Base-by-base conservation (phyloP, 495 filamentous ascomycete genomes). In the Astrothelium macrocarpum region DNA sequence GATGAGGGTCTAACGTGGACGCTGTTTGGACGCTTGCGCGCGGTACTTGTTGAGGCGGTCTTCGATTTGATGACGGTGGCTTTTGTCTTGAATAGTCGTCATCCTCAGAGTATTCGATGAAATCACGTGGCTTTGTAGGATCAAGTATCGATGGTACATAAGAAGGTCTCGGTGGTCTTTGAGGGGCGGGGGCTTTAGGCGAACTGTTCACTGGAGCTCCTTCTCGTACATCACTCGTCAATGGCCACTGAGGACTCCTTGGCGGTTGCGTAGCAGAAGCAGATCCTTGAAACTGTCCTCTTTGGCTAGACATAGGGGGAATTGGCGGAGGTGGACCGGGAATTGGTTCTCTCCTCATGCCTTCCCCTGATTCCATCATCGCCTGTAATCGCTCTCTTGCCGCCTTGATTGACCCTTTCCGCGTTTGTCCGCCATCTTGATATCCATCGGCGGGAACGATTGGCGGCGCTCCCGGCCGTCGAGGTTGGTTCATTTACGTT, bases 141-240 rank as follows among this genome's bases (percentile, higher is more conserved):
- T 56, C 49, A 29, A 56, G 49, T 56, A 56, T 56, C 49, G 49
- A 56, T 56, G 49, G 49, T 29, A 56, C 49, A 20, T 56, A 56
- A 9, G 49, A 56, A 29, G 49, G 49, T 29, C 49, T 56, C 2
- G 49, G 49, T 1, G 49, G 49, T 56, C 49, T 56, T 56, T 56
- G 49, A 29, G 49, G 49, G 26, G 49, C 49, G 9, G 12, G 49
- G 23, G 49, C 49, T 56, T 29, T 56, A 10, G 12, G 23, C 9
- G 49, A 25, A 29, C 49, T 56, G 25, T 25, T 25, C 25, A 29
- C 9, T 29, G 49, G 49, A 26, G 49, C 7, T 9, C 29, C 49
- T 29, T 56, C 20, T n/a, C 20, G 20, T 2, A 56, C 9, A 3
- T 56, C 49, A 29, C 29, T 56, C 16, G 25, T 56, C 25, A 56